These are phyloP conservation scores for Kluyveromyces siamensis DNA, from an alignment of 805 yeast species.

Conservation along the genomic window DNA sequence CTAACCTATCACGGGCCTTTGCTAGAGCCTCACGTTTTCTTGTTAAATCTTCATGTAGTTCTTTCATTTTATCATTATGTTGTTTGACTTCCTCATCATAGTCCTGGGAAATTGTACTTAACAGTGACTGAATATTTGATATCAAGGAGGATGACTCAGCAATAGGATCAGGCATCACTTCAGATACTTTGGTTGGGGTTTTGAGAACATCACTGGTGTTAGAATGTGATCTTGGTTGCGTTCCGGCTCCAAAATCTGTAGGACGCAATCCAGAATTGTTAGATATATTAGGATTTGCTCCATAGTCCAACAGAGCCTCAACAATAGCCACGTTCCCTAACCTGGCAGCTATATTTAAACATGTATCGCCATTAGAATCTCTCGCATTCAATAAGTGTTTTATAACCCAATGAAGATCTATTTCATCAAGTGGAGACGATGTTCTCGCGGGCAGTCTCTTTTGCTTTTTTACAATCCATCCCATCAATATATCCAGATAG, in stretches of 20 bases:
- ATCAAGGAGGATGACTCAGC: slow-evolving; percentile 21
- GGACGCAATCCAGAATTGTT: slow-evolving; percentile 86
- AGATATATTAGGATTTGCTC: slow-evolving; percentile 72
- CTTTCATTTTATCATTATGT: slow-evolving; percentile 44
- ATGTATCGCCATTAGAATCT: slow-evolving; percentile 91
- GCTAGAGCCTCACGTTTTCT: slow-evolving; percentile 19
- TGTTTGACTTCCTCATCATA: slow-evolving; percentile 48
- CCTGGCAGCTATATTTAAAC: slow-evolving; percentile 85
- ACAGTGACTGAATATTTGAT: slow-evolving; percentile 41
- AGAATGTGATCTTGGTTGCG: slow-evolving; percentile 7
- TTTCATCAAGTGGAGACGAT: slow-evolving; percentile 1
- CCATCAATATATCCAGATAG: slow-evolving; percentile 61
- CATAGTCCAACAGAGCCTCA: slow-evolving; percentile 73
- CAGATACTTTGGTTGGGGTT: background rate
- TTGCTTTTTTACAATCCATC: slow-evolving; percentile 57
- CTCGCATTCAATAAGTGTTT: slow-evolving; percentile 74
- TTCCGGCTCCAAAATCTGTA: slow-evolving; percentile 61
- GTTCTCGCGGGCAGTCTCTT: slow-evolving; percentile 6
- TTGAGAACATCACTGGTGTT: background rate
- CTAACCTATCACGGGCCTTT: slow-evolving; percentile 17
- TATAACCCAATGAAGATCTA: slow-evolving; percentile 47
- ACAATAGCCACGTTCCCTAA: slow-evolving; percentile 76
- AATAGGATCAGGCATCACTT: slow-evolving; percentile 12
- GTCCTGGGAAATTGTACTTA: slow-evolving; percentile 45
- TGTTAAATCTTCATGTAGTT: slow-evolving; percentile 37